Evolutionary conservation across 768 basidiomycete species (phyloP), one percentile per base, ranked within the genome.

Genomic region (Tricholoma flavovirens): DNA sequence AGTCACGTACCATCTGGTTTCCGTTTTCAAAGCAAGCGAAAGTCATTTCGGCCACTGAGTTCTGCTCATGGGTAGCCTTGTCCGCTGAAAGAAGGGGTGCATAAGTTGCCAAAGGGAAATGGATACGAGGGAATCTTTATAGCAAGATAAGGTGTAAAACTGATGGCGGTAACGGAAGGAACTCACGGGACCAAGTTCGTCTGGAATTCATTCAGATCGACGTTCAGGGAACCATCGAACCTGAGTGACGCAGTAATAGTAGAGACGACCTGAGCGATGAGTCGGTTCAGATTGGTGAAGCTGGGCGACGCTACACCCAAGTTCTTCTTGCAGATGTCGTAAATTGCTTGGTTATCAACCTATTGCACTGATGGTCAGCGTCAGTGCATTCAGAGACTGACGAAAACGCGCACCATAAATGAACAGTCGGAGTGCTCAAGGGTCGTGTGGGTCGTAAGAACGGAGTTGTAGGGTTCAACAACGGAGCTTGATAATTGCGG

Each of bases 401-500:
- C 43, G 19, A 26, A 5, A 51, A 21, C 49, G 56, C 67, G 24
- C 61, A 88, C 97, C 96, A 99, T 98, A 82, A 99, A 99, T 35
- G 97, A 98, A 74, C 97, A 99, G 77, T 99, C 97, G n/a, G 97
- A 97, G 76, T 99, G 97, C 74, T 98, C 97, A 56, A 98, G 87
- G 55, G 97, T 98, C 42, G 97, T 98, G 74, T 99, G 97, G 49
- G 97, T 99, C 49, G 97, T 98, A 59, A 99, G 80, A 53, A 97
- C 90, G 1, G 90, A 90, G 82, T 99, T 99, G 80, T 99, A 99
- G 2, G 97, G 97, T 74, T 99, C 97, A 43, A 99, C 97, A 59
- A 98, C 90, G 33, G 96, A 98, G 76, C 87, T 97, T 49, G 92
- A 89, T 73, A 94, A 80, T 64, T 90, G 90, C 50, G 93, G 94